Evolutionary conservation across 345 rosid genomes (phyloP), one percentile per base, ranked within the genome.

Genomic region (Murraya koenigii): DNA sequence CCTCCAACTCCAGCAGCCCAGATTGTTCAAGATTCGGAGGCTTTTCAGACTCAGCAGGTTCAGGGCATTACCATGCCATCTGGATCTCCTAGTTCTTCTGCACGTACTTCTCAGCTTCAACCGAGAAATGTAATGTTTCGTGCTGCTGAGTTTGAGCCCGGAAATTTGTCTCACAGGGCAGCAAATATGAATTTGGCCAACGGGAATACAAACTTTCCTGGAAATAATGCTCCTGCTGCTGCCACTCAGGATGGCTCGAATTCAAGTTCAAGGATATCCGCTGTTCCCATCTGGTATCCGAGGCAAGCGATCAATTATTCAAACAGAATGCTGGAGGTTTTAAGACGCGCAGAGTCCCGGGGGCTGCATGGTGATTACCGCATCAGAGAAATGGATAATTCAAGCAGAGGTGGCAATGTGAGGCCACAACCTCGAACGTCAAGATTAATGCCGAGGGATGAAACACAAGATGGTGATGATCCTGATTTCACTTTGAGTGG

Each of bases 371-470:
- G 35, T 35, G 33, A n/a, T 52, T 8, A 72, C 69, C 19, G 14
- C 26, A 23, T 66, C n/a, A 28, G 58, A 60, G 79, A 39, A 8
- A 60, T 63, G 58, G 80, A 79, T 3, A 35, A 17, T 28, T 8
- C 66, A 2, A 35, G 20, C 25, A 68, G 83, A 47, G 30, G 26
- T 64, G 78, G 69, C 5, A 66, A n/a, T 62, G 8, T 22, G 7
- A 72, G 80, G 77, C 20, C 75, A 52, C 33, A 17, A 33, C 77
- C 75, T 69, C 36, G 19, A 22, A 33, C 73, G 69, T 13, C 63
- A 4, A 62, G 80, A 74, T 60, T 59, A 10, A 36, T 22, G 28
- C 8, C 26, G 11, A 60, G 38, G 8, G 39, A 26, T 49, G 77
- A 58, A 32, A 47, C 72, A 63, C 77, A 36, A 69, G 61, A 23